These are phyloP conservation scores for Populus euphratica DNA, from an alignment of 345 rosid genomes.

Conservation along the genomic window DNA sequence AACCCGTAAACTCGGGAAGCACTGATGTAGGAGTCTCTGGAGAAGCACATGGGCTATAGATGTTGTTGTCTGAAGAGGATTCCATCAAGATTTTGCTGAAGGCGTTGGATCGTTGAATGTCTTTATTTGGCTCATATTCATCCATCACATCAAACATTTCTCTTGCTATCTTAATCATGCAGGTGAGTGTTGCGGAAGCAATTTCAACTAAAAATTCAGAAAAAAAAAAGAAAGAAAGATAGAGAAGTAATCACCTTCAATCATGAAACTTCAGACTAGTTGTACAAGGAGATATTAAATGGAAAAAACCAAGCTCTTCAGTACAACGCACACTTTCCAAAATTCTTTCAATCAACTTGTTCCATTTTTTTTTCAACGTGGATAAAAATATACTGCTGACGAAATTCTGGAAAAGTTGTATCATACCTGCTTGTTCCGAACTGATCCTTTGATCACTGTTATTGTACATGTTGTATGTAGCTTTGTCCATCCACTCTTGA, in stretches of 20 bases:
- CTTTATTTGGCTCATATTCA: slow-evolving; percentile 45
- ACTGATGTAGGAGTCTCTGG: slow-evolving; percentile 57
- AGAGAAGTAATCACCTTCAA: background rate
- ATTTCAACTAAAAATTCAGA: slow-evolving; percentile 42
- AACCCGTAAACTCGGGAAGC: slow-evolving; percentile 27
- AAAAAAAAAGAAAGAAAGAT: background rate
- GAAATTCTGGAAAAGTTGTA: background rate
- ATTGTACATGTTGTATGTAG: slow-evolving; percentile 29
- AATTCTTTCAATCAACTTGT: background rate
- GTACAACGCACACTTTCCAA: background rate
- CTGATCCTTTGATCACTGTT: slow-evolving; percentile 34
- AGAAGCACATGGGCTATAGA: slow-evolving; percentile 33
- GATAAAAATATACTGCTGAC: background rate
- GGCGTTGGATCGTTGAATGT: slow-evolving; percentile 21
- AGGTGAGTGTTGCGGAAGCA: slow-evolving; percentile 53
- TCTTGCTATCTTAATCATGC: slow-evolving; percentile 47
- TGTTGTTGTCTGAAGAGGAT: slow-evolving; percentile 37
- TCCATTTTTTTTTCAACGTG: background rate
- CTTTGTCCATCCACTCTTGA: slow-evolving; percentile 50
- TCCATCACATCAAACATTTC: slow-evolving; percentile 63
- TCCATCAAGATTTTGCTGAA: slow-evolving; percentile 28
- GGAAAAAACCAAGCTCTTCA: background rate
- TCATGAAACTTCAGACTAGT: background rate
- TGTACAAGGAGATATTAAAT: background rate
- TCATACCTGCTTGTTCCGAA: slow-evolving; percentile 52